phyloP scores from a whole-genome alignment of 228 moss, liverwort and hornwort species.

The Sphagnum fallax region DNA sequence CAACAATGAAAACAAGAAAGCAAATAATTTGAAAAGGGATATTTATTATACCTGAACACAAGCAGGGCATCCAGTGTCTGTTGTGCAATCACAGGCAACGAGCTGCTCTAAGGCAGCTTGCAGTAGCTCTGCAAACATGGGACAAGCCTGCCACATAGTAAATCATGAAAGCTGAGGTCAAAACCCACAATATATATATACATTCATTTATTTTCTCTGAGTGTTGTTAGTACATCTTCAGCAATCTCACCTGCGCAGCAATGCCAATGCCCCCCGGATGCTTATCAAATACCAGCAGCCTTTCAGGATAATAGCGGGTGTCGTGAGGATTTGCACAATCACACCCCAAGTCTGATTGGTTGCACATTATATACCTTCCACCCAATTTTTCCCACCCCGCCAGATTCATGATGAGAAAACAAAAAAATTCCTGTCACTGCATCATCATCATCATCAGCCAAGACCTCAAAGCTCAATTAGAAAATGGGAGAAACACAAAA shows the following conservation, averaged over 20 bases:
- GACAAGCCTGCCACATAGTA: slow-evolving; percentile 52
- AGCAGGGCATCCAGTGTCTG: slow-evolving; percentile 63
- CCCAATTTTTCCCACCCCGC: background rate
- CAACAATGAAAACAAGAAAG: background rate
- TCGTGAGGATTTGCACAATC: slow-evolving; percentile 83
- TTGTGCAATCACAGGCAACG: slow-evolving; percentile 62
- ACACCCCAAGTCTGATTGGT: slow-evolving; percentile 72
- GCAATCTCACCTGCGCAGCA: slow-evolving; percentile 58
- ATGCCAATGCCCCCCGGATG: slow-evolving; percentile 97
- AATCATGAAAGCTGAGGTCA: background rate
- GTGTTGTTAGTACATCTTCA: background rate
- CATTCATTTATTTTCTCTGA: too few species aligned
- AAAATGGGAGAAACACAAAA: background rate
- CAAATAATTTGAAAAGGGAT: background rate
- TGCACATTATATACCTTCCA: slow-evolving; percentile 87
- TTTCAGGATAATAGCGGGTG: slow-evolving; percentile 87
- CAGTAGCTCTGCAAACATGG: slow-evolving; percentile 89
- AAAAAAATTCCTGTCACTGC: background rate
- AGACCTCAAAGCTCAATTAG: background rate
- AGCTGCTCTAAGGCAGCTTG: slow-evolving; percentile 81
- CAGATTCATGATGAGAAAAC: background rate
- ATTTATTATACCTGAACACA: slow-evolving; percentile 63
- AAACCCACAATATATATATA: too few species aligned
- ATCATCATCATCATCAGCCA: background rate
- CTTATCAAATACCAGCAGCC: slow-evolving; percentile 76